Evolutionary conservation across 2,329 filamentous ascomycete species (phyloP).

Genomic region (Epichloe glyceriae): DNA sequence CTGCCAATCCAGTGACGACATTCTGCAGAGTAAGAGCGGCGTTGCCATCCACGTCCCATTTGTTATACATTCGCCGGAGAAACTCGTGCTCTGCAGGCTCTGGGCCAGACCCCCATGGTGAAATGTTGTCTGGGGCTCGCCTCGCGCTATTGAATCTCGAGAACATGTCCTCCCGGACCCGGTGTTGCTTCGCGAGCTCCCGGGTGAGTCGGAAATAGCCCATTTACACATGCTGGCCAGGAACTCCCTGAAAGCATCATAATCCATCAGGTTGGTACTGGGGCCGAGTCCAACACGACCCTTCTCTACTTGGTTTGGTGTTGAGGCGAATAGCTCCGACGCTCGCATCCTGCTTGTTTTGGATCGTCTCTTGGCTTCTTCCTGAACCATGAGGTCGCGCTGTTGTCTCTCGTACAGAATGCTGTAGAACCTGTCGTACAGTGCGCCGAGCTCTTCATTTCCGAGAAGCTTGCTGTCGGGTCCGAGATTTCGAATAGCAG

Average conservation of each 20-base stretch:
- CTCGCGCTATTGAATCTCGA: conserved; percentile 49
- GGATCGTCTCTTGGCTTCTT: conserved; percentile 55
- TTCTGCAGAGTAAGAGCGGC: conserved; percentile 79
- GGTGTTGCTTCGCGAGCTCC: conserved; percentile 36
- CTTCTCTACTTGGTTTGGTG: conserved; percentile 52
- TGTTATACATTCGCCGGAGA: conserved; percentile 70
- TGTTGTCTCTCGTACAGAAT: conserved; percentile 87
- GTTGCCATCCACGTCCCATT: conserved; percentile 72
- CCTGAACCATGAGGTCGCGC: conserved; percentile 61
- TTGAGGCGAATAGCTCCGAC: conserved; percentile 23
- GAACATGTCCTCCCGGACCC: conserved; percentile 37
- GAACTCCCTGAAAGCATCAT: conserved; percentile 90
- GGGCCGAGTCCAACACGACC: conserved; percentile 79
- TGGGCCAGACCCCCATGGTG: conserved; percentile 42
- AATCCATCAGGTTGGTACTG: conserved; percentile 91
- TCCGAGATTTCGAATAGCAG: conserved; percentile 87
- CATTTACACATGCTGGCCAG: conserved; percentile 80
- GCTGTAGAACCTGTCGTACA: conserved; percentile 91
- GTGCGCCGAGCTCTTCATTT: conserved; percentile 70
- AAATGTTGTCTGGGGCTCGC: conserved; percentile 29
- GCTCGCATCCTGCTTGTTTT: conserved; percentile 41
- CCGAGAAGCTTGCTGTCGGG: conserved; percentile 88
- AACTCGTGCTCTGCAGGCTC: conserved; percentile 90
- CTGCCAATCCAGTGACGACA: conserved; percentile 79
- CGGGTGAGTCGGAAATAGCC: conserved; percentile 79